Base-by-base conservation (phyloP, 1,284 basidiomycete species). In the Pascua sp. region DNA sequence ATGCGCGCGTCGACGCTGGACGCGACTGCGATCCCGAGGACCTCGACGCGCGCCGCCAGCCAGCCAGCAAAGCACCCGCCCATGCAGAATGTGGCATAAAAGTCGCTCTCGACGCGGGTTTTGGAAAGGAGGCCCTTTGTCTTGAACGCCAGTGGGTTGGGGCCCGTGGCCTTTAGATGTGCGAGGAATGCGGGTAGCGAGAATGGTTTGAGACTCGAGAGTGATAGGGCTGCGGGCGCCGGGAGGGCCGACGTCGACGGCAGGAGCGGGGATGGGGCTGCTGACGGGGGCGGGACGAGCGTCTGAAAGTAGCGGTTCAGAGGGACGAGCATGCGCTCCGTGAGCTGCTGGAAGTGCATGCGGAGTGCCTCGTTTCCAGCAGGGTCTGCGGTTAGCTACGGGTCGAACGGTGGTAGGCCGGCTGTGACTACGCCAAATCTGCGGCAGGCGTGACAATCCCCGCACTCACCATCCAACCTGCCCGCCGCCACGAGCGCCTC, bases 261-360 rank as follows among this genome's bases (percentile, higher is more conserved):
- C 11, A 51, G 52, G 24, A 54, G 47, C 13, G 59, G 49, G 43
- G 40, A 17, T 44, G 52, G 37, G 43, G 8, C 37, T 46, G 39
- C 43, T 18, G 58, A 47, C 7, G 53, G 59, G 5, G 71, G 72
- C 32, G 91, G 91, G 67, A 94, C 89, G 54, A 94, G 83, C 0
- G 89, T 90, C 61, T 92, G 89, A 49, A 98, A 86, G 80, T 98
- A 98, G 60, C 94, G 86, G 67, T 94, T 89, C 4, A 98, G 81
- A 0, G 95, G 95, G 1, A 91, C 86, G n/a, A 98, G 84, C 58
- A 98, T 82, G 42, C 88, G 86, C 36, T 89, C 90, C 0, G 95
- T 94, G 24, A 95, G 82, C 49, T 89, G 85, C 55, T 87, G 86
- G 76, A 98, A 93, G 72, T 97, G 92, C 44, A 85, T 82, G 18